Evolutionary conservation across 2,329 filamentous ascomycete species (phyloP).

Genomic region (Beauveria scarabaeidicola): DNA sequence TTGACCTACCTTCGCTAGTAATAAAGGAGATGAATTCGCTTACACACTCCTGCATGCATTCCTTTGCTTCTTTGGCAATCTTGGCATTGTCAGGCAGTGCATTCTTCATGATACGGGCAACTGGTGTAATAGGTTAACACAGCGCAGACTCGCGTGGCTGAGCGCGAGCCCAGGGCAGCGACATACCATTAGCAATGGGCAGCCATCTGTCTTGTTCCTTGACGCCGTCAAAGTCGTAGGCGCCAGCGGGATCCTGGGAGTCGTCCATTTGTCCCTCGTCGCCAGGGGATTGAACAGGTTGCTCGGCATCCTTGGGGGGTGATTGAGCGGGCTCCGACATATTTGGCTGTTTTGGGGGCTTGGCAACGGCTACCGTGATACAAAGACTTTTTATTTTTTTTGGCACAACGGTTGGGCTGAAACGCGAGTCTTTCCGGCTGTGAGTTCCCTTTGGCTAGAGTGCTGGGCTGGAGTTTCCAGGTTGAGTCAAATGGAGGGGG

Average conservation of each 20-base stretch:
- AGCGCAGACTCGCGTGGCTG: background rate
- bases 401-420: slow-evolving; percentile 4
- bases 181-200: slow-evolving; percentile 99
- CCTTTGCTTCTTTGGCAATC: slow-evolving; percentile 97
- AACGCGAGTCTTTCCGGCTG: slow-evolving; percentile 1
- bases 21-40: slow-evolving; percentile 99
- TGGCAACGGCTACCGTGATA: slow-evolving; percentile 18
- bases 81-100: slow-evolving; percentile 97
- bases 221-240: slow-evolving; percentile 85
- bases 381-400: slow-evolving; percentile 48
- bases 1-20: slow-evolving; percentile 82
- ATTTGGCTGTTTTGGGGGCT: slow-evolving; percentile 57
- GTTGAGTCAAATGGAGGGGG: slow-evolving; percentile 6
- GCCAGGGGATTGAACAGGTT: slow-evolving; percentile 84
- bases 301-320: slow-evolving; percentile 92
- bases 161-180: background rate
- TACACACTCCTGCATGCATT: slow-evolving; percentile 99
- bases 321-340: slow-evolving; percentile 84
- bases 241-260: slow-evolving; percentile 65
- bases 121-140: slow-evolving; percentile 51
- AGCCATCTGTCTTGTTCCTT: slow-evolving; percentile 99
- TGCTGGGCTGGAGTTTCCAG: slow-evolving; percentile 1
- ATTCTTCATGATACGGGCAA: slow-evolving; percentile 98
- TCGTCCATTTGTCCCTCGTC: slow-evolving; percentile 94
- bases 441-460: background rate